phyloP scores from a whole-genome alignment of 2,329 filamentous ascomycete species.

The Verticillium dahliae region DNA sequence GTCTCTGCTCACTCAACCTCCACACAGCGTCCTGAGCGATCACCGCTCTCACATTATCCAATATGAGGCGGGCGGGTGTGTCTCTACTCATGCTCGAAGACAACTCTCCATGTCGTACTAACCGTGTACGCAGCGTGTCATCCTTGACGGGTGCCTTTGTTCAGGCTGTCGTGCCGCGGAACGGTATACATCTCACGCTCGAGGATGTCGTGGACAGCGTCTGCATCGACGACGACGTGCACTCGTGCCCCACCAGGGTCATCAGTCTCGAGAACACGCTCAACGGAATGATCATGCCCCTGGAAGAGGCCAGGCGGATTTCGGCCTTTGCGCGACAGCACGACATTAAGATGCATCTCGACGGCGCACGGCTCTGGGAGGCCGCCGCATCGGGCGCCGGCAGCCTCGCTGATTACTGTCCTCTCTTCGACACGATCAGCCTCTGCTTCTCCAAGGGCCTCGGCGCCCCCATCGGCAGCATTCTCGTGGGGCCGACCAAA shows the following conservation, averaged over 20 bases:
- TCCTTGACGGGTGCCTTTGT: conserved; percentile 65
- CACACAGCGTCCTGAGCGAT: conserved; percentile 75
- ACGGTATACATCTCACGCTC: conserved; percentile 67
- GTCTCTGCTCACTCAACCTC: conserved; percentile 70
- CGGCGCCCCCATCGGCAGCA: conserved; percentile 72
- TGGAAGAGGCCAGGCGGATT: conserved; percentile 65
- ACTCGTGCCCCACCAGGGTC: conserved; percentile 72
- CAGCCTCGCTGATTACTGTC: conserved; percentile 59
- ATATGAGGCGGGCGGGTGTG: conserved; percentile 56
- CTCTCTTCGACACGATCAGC: conserved; percentile 66
- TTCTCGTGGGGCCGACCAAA: conserved; percentile 50
- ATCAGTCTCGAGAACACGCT: conserved; percentile 85
- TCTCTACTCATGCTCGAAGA: conserved; percentile 1
- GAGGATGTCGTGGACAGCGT: conserved; percentile 66
- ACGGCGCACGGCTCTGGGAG: conserved; percentile 79
- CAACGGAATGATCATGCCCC: conserved; percentile 70
- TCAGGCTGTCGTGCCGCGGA: conserved; percentile 59
- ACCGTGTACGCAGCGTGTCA: conserved; percentile 43
- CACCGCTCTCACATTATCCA: conserved; percentile 70
- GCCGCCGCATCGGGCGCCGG: conserved; percentile 66
- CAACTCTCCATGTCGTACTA: conserved; percentile 23
- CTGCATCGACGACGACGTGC: conserved; percentile 62
- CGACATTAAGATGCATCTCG: conserved; percentile 65
- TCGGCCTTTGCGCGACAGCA: conserved; percentile 59
- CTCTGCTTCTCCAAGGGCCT: conserved; percentile 80